Evolutionary conservation across 108 stramenopile species (phyloP).

Genomic region (Hondaea fermentalgiana): DNA sequence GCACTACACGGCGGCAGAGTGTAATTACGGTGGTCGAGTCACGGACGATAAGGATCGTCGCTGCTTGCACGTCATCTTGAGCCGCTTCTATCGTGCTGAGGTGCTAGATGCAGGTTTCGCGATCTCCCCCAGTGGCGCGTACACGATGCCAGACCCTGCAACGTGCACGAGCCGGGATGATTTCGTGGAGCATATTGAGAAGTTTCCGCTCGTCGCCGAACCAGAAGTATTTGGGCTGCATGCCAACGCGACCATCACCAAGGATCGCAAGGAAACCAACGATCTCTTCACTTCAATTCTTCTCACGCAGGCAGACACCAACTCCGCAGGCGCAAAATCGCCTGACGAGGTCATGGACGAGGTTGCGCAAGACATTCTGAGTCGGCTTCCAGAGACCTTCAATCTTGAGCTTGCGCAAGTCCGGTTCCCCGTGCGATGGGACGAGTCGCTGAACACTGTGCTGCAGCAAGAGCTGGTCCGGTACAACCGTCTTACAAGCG

Average conservation of each 20-base stretch:
- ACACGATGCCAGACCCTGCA: background rate
- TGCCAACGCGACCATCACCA: conserved; percentile 56
- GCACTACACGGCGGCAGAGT: conserved; percentile 51
- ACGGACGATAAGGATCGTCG: conserved; percentile 60
- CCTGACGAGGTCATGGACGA: conserved; percentile 35
- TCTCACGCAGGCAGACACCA: conserved; percentile 35
- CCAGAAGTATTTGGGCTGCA: conserved; percentile 60
- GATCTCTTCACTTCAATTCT: conserved; percentile 40
- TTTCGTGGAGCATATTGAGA: conserved; percentile 47
- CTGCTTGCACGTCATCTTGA: conserved; percentile 38
- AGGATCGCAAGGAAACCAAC: conserved; percentile 49
- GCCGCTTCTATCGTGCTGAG: conserved; percentile 36
- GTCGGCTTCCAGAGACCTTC: conserved; percentile 40
- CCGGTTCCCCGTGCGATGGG: conserved; percentile 51
- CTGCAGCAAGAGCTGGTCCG: conserved; percentile 57
- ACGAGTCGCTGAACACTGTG: conserved; percentile 61
- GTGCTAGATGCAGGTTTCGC: conserved; percentile 27
- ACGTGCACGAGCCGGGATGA: background rate
- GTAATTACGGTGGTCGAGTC: conserved; percentile 61
- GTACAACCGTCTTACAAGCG: conserved; percentile 43
- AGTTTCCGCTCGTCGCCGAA: conserved; percentile 28
- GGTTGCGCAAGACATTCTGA: conserved; percentile 41
- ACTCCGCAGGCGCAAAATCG: background rate
- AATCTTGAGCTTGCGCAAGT: conserved; percentile 51
- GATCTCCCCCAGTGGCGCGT: conserved; percentile 3